phyloP scores from a whole-genome alignment of 2,329 filamentous ascomycete genomes.

The Chaetomiaceae sp. region DNA sequence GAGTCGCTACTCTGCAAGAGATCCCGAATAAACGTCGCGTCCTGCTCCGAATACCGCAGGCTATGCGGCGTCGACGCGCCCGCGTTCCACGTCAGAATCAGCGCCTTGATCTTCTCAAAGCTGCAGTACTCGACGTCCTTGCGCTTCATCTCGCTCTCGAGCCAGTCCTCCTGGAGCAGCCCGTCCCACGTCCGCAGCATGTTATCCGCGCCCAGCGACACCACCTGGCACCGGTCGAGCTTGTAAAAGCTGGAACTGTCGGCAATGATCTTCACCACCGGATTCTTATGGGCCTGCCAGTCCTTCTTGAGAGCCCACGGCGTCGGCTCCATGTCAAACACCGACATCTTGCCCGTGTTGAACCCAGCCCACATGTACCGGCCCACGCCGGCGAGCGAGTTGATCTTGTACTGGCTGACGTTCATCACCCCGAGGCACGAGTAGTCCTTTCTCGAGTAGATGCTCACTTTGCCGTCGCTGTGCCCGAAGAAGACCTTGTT shows the following conservation, averaged over 20 bases:
- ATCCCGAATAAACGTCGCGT: slow-evolving; percentile 75
- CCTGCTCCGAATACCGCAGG: slow-evolving; percentile 64
- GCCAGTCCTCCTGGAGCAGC: slow-evolving; percentile 86
- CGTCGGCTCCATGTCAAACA: slow-evolving; percentile 78
- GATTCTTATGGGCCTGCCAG: slow-evolving; percentile 85
- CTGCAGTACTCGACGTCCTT: slow-evolving; percentile 78
- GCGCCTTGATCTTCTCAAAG: slow-evolving; percentile 74
- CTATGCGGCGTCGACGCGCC: slow-evolving; percentile 90
- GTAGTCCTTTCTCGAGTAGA: slow-evolving; percentile 79
- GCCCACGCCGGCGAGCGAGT: slow-evolving; percentile 75
- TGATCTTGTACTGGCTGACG: slow-evolving; percentile 93
- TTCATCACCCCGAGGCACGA: slow-evolving; percentile 75
- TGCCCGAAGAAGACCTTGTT: slow-evolving; percentile 88
- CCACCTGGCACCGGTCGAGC: slow-evolving; percentile 75
- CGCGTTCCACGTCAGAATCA: slow-evolving; percentile 94
- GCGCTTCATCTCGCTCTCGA: slow-evolving; percentile 84
- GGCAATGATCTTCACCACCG: slow-evolving; percentile 70
- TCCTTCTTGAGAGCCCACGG: slow-evolving; percentile 93
- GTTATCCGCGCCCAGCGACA: slow-evolving; percentile 84
- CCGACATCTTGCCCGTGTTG: slow-evolving; percentile 88
- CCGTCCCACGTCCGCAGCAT: slow-evolving; percentile 86
- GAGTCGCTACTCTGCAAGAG: slow-evolving; percentile 71
- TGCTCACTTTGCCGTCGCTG: slow-evolving; percentile 85
- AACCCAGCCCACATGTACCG: slow-evolving; percentile 87
- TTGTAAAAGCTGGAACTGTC: slow-evolving; percentile 83